Evolutionary conservation across 2,329 filamentous ascomycete species (phyloP).

Genomic region (Chaetomium sp.): DNA sequence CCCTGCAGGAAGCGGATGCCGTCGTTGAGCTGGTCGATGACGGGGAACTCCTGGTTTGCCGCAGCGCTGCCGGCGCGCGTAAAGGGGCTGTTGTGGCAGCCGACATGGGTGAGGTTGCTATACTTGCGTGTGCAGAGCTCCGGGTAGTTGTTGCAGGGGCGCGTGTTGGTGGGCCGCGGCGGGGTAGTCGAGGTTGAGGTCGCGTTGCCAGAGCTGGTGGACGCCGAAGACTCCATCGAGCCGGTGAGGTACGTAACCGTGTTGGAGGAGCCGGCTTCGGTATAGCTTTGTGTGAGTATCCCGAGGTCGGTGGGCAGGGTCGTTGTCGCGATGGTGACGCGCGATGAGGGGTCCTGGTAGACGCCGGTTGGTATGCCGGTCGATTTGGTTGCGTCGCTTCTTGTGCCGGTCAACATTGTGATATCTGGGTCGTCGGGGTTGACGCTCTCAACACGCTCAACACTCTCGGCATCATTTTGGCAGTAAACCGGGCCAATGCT

Average conservation of each 20-base stretch:
- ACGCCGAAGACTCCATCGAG: constrained; percentile 42
- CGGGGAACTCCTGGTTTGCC: constrained; percentile 71
- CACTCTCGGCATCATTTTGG: constrained; percentile 14
- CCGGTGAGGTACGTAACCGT: constrained; percentile 30
- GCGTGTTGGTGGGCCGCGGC: constrained; percentile 64
- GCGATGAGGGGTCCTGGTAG: constrained; percentile 50
- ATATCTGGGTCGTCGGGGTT: constrained; percentile 39
- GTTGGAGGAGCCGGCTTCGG: constrained; percentile 27
- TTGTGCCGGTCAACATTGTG: constrained; percentile 44
- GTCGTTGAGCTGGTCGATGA: constrained; percentile 74
- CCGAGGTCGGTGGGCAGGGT: constrained; percentile 31
- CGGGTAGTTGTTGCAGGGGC: constrained; percentile 76
- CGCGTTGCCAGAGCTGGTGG: constrained; percentile 50
- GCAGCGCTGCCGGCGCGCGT: constrained; percentile 68
- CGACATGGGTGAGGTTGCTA: constrained; percentile 78
- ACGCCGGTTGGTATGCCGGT: constrained; percentile 45
- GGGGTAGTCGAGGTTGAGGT: constrained; percentile 51
- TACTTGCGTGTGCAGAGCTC: constrained; percentile 78
- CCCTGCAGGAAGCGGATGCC: constrained; percentile 67
- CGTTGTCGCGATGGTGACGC: constrained; percentile 46
- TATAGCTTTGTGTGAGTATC: constrained; percentile 39
- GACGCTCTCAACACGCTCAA: constrained; percentile 17
- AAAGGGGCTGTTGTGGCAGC: constrained; percentile 82
- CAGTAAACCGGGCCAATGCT: constrained; percentile 20
- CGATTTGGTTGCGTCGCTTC: constrained; percentile 36